phyloP scores from a whole-genome alignment of 176 grass and related monocot genomes.

The Secale cereale region DNA sequence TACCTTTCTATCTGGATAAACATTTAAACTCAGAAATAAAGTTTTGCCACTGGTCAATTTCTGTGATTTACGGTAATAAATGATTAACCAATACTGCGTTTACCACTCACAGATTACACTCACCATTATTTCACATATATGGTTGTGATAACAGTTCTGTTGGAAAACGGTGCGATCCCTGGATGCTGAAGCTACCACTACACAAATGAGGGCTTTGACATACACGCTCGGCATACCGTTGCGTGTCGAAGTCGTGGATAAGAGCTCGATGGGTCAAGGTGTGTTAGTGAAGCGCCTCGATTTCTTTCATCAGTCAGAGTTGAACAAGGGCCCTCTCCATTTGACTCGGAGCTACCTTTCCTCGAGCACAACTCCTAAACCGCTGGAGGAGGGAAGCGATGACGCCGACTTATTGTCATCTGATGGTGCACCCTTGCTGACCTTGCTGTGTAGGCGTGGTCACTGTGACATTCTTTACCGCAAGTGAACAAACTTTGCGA shows the following conservation, averaged over 20 bases:
- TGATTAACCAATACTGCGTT: neutral
- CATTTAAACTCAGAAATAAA: neutral
- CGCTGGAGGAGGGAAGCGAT: neutral
- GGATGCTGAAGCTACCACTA: neutral
- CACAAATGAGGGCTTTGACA: conserved; percentile 21
- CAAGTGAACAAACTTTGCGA: neutral
- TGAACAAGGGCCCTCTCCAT: neutral
- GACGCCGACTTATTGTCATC: neutral
- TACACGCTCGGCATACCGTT: conserved; percentile 27
- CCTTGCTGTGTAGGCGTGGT: neutral
- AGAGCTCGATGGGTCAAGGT: neutral
- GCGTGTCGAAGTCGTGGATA: neutral
- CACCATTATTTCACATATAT: conserved; percentile 1
- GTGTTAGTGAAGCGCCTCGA: neutral
- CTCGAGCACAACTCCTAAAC: neutral
- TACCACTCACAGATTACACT: neutral
- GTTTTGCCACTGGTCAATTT: neutral
- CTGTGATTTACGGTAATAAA: neutral
- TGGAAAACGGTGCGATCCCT: neutral
- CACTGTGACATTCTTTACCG: conserved; percentile 14
- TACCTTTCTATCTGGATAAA: neutral
- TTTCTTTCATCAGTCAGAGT: conserved; percentile 11
- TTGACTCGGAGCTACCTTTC: neutral
- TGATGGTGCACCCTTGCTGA: neutral
- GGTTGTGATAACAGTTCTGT: conserved; percentile 25